Evolutionary conservation across 2,329 filamentous ascomycete genomes (phyloP), one percentile per base, ranked within the genome.

Genomic region (Neospermospora avenae): DNA sequence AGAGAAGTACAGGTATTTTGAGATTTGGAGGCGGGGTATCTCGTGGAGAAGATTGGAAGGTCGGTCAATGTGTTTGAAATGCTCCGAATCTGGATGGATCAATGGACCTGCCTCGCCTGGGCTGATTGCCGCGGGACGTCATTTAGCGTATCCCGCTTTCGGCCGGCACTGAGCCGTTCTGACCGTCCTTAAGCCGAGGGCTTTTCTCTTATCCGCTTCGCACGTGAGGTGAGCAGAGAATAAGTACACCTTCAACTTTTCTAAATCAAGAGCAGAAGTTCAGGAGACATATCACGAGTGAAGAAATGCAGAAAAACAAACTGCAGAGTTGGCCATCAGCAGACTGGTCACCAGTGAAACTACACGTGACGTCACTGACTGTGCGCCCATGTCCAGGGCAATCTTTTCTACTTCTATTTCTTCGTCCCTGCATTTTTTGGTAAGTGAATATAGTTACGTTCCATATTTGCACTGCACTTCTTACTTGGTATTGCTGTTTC

Each of bases 41-140:
- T 55, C 31, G 48, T 42, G 52, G 53, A 42, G 35, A 49, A 42
- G 49, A 24, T 34, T n/a, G 24, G 5, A 20, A 18, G 53, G 22
- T 46, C 25, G 46, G 53, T 24, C 8, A n/a, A 45, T 39, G 55
- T 37, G 25, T 46, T 55, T 31, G 25, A 55, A 54, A 58, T 52
- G 42, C 51, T 39, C 55, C 51, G 55, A 54, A 55, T 14, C 20
- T 55, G 37, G 18, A 37, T 10, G 37, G 44, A 10, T 10, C 10
- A 22, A 16, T n/a, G 20, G 28, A 5, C 28, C 28, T 31, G 28
- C 28, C 28, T 31, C 11, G 11, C 28, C 28, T 31, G 6, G n/a
- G n/a, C n/a, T n/a, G n/a, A n/a, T n/a, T 48, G 44, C 59, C 59
- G 59, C 55, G 59, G 58, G 53, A 58, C 55, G 59, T 61, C 59